A percentile compares a stretch with the other conserved stretches of the same genome.
Evolutionary conservation across 1,284 basidiomycete genomes (phyloP).

Genomic region (Microbotryomycetes sp.): DNA sequence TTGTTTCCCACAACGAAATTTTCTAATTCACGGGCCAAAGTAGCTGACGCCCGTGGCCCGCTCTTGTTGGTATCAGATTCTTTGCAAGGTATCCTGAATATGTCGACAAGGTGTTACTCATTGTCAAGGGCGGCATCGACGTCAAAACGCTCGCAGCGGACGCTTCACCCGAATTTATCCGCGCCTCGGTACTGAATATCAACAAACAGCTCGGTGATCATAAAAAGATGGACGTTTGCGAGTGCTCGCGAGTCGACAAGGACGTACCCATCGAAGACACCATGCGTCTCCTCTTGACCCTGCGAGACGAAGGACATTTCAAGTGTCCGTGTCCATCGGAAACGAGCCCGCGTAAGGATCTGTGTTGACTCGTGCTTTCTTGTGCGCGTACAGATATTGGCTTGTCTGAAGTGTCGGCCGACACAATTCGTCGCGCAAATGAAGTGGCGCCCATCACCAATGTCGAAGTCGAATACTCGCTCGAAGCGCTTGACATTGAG

Average conservation of each 20-base stretch:
- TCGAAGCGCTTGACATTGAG: conserved; percentile 45
- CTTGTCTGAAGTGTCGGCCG: conserved; percentile 12
- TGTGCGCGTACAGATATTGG: background rate
- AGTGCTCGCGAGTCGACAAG: conserved; percentile 27
- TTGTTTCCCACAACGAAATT: too few relatives aligned
- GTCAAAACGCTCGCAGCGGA: conserved; percentile 18
- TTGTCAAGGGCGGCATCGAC: conserved; percentile 35
- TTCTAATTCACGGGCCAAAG: too few relatives aligned
- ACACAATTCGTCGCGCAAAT: conserved; percentile 32
- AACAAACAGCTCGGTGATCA: conserved; percentile 25
- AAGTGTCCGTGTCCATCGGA: conserved; percentile 18
- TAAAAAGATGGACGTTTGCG: conserved; percentile 38
- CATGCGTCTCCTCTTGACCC: conserved; percentile 31
- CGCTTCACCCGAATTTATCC: conserved; percentile 25
- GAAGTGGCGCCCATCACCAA: conserved; percentile 31
- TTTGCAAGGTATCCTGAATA: conserved; percentile 33
- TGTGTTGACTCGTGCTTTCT: background rate
- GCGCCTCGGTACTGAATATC: conserved; percentile 28
- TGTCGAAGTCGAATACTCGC: conserved; percentile 42
- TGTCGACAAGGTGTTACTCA: conserved; percentile 32
- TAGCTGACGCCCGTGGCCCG: background rate
- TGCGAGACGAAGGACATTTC: conserved; percentile 37
- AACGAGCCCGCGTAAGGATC: background rate
- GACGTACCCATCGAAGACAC: conserved; percentile 20
- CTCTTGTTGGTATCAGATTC: conserved; percentile 33